Base-by-base conservation (phyloP, 305 asterid genomes). In the Euphrasia arctica region DNA sequence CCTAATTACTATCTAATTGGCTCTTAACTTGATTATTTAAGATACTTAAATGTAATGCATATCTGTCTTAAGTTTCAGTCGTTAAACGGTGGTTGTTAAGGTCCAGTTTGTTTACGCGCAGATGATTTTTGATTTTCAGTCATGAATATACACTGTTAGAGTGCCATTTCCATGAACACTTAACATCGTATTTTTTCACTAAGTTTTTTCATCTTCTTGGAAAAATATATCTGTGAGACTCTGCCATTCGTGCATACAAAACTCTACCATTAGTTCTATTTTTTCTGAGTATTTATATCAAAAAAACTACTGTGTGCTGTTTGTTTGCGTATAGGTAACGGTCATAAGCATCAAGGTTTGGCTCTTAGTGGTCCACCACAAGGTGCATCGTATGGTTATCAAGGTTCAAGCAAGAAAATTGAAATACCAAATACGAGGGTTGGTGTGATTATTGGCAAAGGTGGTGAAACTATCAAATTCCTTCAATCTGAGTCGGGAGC, bases 391-490 rank as follows among this genome's bases (percentile, higher is more conserved):
- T 84, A 79, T 56, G 89, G 97, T 57, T 83, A 83, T 63, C 75
- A 87, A 27, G 88, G 90, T 67, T 79, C 82, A n/a, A 78, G 57
- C 73, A 85, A 85, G 77, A 87, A 72, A 73, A 82, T 90, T 42
- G 95, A 90, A 71, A 77, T 90, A 72, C 95, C 97, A 43, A 90
- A 85, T 73, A 85, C 83, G 47, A 82, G 90, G 79, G 97, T 87
- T 62, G 95, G 97, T 8, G 95, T 87, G 12, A 83, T 90, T 68
- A 90, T 90, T 77, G 97, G 95, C 50, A 87, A 85, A 77, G 94
- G 87, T 36, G 95, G 95, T 0, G 97, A 87, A 72, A 90, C 97
- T 28, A 90, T 90, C 68, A 90, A 90, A 73, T 83, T 83, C 62
- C 95, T 87, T 51, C 92, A 90, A 57, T 65, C 70, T 45, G 89